Evolutionary conservation across 2,329 filamentous ascomycete genomes (phyloP), one percentile per base, ranked within the genome.

Genomic region (Hypoxylon sp.): DNA sequence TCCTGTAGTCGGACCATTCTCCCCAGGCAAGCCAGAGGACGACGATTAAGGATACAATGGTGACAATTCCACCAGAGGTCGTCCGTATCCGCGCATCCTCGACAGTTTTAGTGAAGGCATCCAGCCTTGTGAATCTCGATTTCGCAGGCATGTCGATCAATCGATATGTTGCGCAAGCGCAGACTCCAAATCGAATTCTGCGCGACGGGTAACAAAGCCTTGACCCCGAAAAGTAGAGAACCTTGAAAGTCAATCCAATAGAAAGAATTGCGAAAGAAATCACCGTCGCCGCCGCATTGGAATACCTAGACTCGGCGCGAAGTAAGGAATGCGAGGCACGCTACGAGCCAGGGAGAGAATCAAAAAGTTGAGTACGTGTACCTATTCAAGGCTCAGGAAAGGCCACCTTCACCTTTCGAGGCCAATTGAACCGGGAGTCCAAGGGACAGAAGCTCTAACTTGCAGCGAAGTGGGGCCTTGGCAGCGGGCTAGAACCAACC

Each of bases 61-160:
- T 99, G 76, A 99, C 93, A 74, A 99, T 89, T 73, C 96, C 96
- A 72, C 96, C 96, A 2, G 94, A 97, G 6, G 94, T 98, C 32
- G 96, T 99, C 76, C 97, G 92, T 79, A 99, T 90, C 75, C 96
- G 90, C 73, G 97, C 96, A 89, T 99, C 96, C 81, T 99, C 96
- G 75, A 99, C 96, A 11, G 96, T 99, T 84, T 99, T 99, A 56
- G 95, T 97, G 80, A 99, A 99, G 86, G 96, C 96, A 82, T 99
- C 96, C 72, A 99, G 93, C 88, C 92, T 91, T 67, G 93, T 97
- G 80, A 99, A 98, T 81, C 96, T 91, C 75, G 93, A 97, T 85
- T 97, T 97, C 77, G 91, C 84, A 73, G 94, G 86, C 96, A 98
- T 98, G 54, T 72, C 37, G 35, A 51, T 72, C 37, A 37, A 52